Evolutionary conservation across 2,329 filamentous ascomycete genomes (phyloP).

Genomic region (Penicillium brasilianum): DNA sequence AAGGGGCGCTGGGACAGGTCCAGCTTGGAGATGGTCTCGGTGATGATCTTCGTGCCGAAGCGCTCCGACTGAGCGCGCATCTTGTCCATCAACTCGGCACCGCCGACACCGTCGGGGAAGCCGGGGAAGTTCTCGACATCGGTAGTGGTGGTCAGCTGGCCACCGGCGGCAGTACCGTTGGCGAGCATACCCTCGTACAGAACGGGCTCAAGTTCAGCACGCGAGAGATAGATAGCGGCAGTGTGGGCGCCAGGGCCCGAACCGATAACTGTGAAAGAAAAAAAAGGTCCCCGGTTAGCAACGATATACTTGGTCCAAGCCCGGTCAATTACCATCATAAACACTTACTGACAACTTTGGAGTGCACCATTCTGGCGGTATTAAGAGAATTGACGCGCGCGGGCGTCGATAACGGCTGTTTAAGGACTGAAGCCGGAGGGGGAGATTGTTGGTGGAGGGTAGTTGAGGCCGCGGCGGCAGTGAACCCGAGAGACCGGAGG

Average conservation of each 20-base stretch:
- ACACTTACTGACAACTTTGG: constrained; percentile 82
- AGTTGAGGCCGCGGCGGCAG: constrained; percentile 73
- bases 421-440: constrained; percentile 42
- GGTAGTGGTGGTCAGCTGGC: constrained; percentile 96
- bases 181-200: constrained; percentile 98
- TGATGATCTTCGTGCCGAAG: constrained; percentile 91
- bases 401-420: constrained; percentile 44
- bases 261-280: constrained; percentile 67
- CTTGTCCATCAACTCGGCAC: constrained; percentile 87
- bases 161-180: constrained; percentile 93
- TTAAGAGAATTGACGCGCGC: constrained; percentile 48
- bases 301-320: constrained; percentile 15
- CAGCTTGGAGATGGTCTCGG: constrained; percentile 87
- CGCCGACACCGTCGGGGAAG: constrained; percentile 87
- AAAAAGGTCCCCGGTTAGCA: constrained; percentile 23
- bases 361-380: constrained; percentile 74
- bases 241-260: constrained; percentile 98
- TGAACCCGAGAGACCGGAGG: constrained; percentile 73
- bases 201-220: constrained; percentile 91
- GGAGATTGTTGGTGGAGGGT: constrained; percentile 66
- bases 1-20: constrained; percentile 86
- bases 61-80: constrained; percentile 91
- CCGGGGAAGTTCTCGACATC: constrained; percentile 98
- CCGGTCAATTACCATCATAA: constrained; percentile 22
- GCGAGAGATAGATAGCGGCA: constrained; percentile 91